Evolutionary conservation across 345 rosid species (phyloP), one percentile per base, ranked within the genome.

Genomic region (Syzygium aqueum): DNA sequence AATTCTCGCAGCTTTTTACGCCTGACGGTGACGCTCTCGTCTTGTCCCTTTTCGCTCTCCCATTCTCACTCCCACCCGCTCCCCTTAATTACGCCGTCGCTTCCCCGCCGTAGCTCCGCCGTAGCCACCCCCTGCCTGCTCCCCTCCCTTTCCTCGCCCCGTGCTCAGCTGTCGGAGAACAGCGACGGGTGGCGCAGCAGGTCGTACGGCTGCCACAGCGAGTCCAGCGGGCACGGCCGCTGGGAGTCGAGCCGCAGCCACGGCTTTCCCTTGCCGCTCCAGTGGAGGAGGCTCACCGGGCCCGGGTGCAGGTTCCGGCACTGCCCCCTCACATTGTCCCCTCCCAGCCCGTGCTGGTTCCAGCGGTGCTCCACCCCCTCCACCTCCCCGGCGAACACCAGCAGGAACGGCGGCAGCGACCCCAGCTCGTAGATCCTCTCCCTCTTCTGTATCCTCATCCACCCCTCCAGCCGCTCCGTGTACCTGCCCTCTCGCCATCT

Each of bases 261-360:
- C 0, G 97, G 98, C 92, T 95, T 97, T 16, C 99, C 99, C 88
- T 95, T 95, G 8, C 98, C 98, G 67, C 98, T 96, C 98, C 99
- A 96, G 53, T 96, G 98, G 53, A 96, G 93, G 91, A 96, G 89
- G 89, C 98, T 97, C 28, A 94, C 97, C 46, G 96, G 94, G 13
- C 98, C 98, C 0, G 95, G 97, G 91, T 95, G 98, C 59, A 97
- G 86, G 77, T 92, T 89, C 89, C 98, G 88, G 73, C 98, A 96
- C 85, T 92, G 67, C 12, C 99, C 99, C 53, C 92, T 91, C 37
- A 97, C 88, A 87, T 97, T 97, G 88, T 97, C 99, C 1, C 99
- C 98, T 0, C 98, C 99, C 2, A 95, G 94, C 3, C 99, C 99
- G 57, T 95, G 99, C 86, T 97, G 98, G 91, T 96, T 95, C 99